These are phyloP conservation scores for Ogataea neopini DNA, from an alignment of 805 yeast species.

Conservation along the genomic window DNA sequence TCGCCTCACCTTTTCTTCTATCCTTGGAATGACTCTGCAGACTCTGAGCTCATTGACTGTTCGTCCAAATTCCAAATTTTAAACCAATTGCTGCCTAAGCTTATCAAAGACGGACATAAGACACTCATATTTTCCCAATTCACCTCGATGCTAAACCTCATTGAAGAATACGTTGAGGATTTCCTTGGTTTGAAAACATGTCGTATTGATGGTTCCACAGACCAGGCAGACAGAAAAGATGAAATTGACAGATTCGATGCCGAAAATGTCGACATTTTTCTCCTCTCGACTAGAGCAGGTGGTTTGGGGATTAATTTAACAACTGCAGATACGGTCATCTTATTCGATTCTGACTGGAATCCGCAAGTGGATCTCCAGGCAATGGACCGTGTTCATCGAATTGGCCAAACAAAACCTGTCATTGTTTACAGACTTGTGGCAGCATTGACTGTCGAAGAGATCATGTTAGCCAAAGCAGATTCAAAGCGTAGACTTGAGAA, in stretches of 20 bases:
- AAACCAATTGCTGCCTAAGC: constrained; percentile 56
- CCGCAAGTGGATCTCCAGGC: constrained; percentile 97
- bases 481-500: constrained; percentile 78
- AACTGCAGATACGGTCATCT: constrained; percentile 84
- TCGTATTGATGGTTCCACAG: constrained; percentile 76
- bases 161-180: constrained; percentile 68
- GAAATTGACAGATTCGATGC: constrained; percentile 56
- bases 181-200: constrained; percentile 46
- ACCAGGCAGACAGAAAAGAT: constrained; percentile 63
- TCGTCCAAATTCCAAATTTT: constrained; percentile 76
- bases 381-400: constrained; percentile 91
- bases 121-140: constrained; percentile 86
- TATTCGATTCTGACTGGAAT: constrained; percentile 95
- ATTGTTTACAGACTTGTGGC: constrained; percentile 76
- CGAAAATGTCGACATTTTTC: constrained; percentile 48
- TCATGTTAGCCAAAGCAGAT: constrained; percentile 74
- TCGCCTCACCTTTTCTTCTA: constrained; percentile 83
- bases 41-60: constrained; percentile 43
- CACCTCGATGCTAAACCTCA: constrained; percentile 74
- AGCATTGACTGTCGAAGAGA: constrained; percentile 79
- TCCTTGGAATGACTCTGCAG: constrained; percentile 62
- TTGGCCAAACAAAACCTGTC: constrained; percentile 87
- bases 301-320: constrained; percentile 88
- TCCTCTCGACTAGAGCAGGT: constrained; percentile 90
- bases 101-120: constrained; percentile 56